A percentile compares a stretch with the other conserved stretches of the same genome.
Evolutionary conservation across 257 asterid species (phyloP).

Genomic region (Capsicum chinense): DNA sequence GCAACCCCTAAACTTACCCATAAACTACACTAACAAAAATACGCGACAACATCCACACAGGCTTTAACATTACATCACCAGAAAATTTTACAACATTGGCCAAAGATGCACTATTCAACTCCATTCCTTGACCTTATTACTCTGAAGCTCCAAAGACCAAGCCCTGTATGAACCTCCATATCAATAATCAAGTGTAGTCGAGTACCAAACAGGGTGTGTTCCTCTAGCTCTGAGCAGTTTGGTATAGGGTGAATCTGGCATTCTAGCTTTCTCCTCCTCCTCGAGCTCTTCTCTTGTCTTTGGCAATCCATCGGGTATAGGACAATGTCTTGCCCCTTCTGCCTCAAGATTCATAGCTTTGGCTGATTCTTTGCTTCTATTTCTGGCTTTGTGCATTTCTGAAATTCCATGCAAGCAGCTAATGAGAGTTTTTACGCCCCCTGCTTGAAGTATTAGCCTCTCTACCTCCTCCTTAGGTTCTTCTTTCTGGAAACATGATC

Average conservation of each 20-base stretch:
- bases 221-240: constrained; percentile 81
- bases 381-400: constrained; percentile 57
- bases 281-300: constrained; percentile 74
- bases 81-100: constrained; percentile 18
- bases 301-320: constrained; percentile 89
- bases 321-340: constrained; percentile 40
- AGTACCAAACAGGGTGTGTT: constrained; percentile 70
- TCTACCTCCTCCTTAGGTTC: constrained; percentile 81
- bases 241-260: constrained; percentile 95
- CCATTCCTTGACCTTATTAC: constrained; percentile 16
- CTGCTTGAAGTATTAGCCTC: constrained; percentile 70
- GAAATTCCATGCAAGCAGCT: constrained; percentile 71
- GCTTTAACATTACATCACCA: constrained; percentile 10
- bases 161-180: background rate
- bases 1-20: background rate
- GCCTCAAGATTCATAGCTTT: constrained; percentile 30
- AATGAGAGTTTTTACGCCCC: constrained; percentile 84
- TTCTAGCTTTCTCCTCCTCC: constrained; percentile 75
- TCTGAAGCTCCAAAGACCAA: background rate
- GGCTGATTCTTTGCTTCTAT: constrained; percentile 37
- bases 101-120: background rate
- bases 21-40: background rate
- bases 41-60: background rate
- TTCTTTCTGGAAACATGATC: constrained; percentile 57
- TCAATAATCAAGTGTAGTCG: constrained; percentile 70